Conservation (phyloP, 805 yeast genomes). For the Starmerella khaoyaiensis region DNA sequence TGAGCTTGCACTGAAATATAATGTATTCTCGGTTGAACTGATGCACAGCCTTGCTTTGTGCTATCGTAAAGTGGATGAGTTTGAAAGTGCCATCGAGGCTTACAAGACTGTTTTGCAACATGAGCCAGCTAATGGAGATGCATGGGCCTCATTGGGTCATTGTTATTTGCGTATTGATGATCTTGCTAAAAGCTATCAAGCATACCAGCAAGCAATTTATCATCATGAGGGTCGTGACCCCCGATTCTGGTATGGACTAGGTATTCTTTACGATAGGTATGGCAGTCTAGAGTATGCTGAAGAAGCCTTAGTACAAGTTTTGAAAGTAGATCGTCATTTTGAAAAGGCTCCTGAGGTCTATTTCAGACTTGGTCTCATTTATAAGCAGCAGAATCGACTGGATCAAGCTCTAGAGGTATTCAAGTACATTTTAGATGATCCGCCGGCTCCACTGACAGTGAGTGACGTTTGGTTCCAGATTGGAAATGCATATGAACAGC, state of each 20-base stretch:
- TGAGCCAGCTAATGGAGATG: slow-evolving; percentile 82
- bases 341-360: slow-evolving; percentile 95
- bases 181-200: slow-evolving; percentile 85
- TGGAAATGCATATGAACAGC: slow-evolving; percentile 89
- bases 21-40: slow-evolving; percentile 76
- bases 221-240: slow-evolving; percentile 93
- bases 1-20: slow-evolving; percentile 73
- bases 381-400: slow-evolving; percentile 85
- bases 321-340: slow-evolving; percentile 89
- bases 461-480: slow-evolving; percentile 98
- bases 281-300: slow-evolving; percentile 96
- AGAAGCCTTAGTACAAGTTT: slow-evolving; percentile 91
- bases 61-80: slow-evolving; percentile 78
- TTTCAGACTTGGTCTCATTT: slow-evolving; percentile 89
- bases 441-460: slow-evolving; percentile 91
- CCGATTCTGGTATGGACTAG: slow-evolving; percentile 96
- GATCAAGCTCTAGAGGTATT: slow-evolving; percentile 86
- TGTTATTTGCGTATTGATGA: slow-evolving; percentile 96
- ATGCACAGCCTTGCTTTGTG: slow-evolving; percentile 76
- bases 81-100: slow-evolving; percentile 86
- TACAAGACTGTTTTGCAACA: slow-evolving; percentile 75
- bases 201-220: slow-evolving; percentile 90
- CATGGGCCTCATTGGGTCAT: slow-evolving; percentile 91
- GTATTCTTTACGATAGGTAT: slow-evolving; percentile 88
- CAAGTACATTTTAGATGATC: slow-evolving; percentile 76